Evolutionary conservation across 2,329 filamentous ascomycete species (phyloP).

Genomic region (Aspergillus ustus): DNA sequence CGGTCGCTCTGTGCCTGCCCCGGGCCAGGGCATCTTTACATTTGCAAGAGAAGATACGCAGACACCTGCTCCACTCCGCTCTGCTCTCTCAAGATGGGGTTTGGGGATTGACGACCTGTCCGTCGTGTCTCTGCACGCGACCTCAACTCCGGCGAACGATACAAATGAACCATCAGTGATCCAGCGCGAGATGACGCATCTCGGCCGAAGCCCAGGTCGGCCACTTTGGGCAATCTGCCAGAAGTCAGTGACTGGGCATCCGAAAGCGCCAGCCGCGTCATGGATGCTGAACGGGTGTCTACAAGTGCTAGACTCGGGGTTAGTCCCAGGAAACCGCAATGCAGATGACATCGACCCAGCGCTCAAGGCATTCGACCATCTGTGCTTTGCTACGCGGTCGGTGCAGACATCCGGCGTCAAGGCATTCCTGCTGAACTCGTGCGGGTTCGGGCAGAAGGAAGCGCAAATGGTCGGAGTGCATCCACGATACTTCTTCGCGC

Average conservation of each 20-base stretch:
- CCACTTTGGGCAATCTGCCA: slow-evolving; percentile 93
- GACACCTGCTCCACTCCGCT: background rate
- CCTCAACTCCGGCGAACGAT: slow-evolving; percentile 94
- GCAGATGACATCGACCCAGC: slow-evolving; percentile 92
- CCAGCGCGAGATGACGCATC: slow-evolving; percentile 87
- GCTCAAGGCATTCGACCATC: slow-evolving; percentile 90
- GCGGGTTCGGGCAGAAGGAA: slow-evolving; percentile 12
- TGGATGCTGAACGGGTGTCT: slow-evolving; percentile 99
- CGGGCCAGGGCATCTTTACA: background rate
- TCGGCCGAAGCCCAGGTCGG: slow-evolving; percentile 91
- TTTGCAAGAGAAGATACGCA: background rate
- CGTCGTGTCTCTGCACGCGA: slow-evolving; percentile 96
- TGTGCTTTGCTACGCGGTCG: background rate
- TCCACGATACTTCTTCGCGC: slow-evolving; percentile 12
- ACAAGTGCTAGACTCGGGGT: slow-evolving; percentile 86
- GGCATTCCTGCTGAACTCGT: slow-evolving; percentile 10
- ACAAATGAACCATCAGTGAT: slow-evolving; percentile 98
- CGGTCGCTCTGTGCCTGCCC: slow-evolving; percentile 1
- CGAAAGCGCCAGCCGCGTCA: slow-evolving; percentile 94
- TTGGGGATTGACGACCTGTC: slow-evolving; percentile 71
- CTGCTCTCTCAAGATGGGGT: background rate
- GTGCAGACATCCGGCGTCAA: background rate
- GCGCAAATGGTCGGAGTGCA: slow-evolving; percentile 7
- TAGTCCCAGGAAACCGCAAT: slow-evolving; percentile 93
- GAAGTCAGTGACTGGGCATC: slow-evolving; percentile 95